Base-by-base conservation (phyloP, 257 asterid genomes). In the Lavandula angustifolia region DNA sequence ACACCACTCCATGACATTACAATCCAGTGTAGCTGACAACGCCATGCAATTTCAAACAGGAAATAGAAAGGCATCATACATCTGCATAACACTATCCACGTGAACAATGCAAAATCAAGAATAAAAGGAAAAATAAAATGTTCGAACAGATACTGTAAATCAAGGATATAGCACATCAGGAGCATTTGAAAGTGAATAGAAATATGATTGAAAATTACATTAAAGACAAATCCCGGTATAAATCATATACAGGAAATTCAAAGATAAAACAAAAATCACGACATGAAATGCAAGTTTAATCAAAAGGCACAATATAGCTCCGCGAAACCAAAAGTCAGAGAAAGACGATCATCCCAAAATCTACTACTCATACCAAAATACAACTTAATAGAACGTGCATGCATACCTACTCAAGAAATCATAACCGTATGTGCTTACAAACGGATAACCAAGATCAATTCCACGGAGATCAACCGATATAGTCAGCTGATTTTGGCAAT, bases 271-370 rank as follows among this genome's bases (percentile, higher is more conserved):
- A 9, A 37, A 3, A 14, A 18, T 1, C 57, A 66, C 50, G 33
- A 64, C 29, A 13, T 29, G 14, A 53, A 35, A 50, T n/a, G 63
- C 35, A 49, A 47, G 27, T 12, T 6, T 58, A 38, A 9, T 11
- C 1, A 0, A 27, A 5, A 8, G 42, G 16, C 13, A 31, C 51
- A 40, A 61, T n/a, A 31, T 1, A 32, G 14, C 50, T 50, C 58
- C 73, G 58, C 13, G 14, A 68, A 44, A 56, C 56, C 71, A 68
- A 62, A 8, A 1, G 66, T 37, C 3, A 41, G 22, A 4, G 22
- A 34, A 42, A 14, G 11, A 6, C 14, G 31, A 18, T 66, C 51
- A 60, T 17, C 33, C 48, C 64, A 12, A 52, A n/a, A 47, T 7
- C 29, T 32, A 42, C 53, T 14, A 18, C 52, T 34, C 12, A 13